Evolutionary conservation across 306 rosid species (phyloP), one percentile per base, ranked within the genome.

Genomic region (Prunus mira): DNA sequence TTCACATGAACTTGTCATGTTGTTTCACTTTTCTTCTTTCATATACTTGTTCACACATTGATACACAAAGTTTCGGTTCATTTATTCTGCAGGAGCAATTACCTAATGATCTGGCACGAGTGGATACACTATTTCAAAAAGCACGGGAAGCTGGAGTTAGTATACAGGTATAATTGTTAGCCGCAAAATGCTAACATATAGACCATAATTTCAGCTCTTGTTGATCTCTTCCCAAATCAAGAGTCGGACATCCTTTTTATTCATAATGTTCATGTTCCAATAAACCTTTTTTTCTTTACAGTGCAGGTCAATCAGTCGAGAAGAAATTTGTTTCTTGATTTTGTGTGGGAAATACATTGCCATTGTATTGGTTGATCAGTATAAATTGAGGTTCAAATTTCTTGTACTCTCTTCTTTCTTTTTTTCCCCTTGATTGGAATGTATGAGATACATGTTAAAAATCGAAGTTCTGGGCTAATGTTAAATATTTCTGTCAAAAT

Each of bases 331-430:
- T 22, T 71, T 79, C 77, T 81, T 89, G 84, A 87, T 95, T 71
- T 81, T 95, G 84, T 87, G 93, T 28, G 96, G 99, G 78, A 86
- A 84, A 74, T 89, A 87, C 82, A 86, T 92, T 76, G 96, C 91
- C 49, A 89, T 95, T 76, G 97, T 93, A 55, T 87, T 95, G 84
- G 99, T 95, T 81, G 97, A 95, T 79, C 96, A 95, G 75, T 83
- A 70, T 79, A 95, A 84, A 81, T 82, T 95, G 89, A 91, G 97
- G 97, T 92, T 83, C 69, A 69, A 45, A 66, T 30, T 80, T 69
- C 80, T 60, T 73, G 50, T 55, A 68, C 67, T 56, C 28, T 69
- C 63, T 30, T 81, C 51, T 5, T n/a, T 67, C 30, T 13, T 12
- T 55, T 30, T 67, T 68, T 4, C 24, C 25, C 57, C 18, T 24